Conservation (phyloP, 345 rosid genomes). For the Eucalyptus regnans region DNA sequence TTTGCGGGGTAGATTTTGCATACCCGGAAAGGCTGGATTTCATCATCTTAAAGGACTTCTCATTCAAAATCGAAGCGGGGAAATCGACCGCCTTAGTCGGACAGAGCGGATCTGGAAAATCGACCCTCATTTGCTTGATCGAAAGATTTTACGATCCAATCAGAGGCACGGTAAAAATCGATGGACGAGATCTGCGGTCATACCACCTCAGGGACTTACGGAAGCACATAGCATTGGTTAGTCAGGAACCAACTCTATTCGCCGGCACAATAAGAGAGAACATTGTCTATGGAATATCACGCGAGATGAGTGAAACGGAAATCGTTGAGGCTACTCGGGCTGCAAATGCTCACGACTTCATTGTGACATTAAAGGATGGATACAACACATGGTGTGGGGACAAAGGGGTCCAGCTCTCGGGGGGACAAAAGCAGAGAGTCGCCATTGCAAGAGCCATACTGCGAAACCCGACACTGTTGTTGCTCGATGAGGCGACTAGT, state of each 20-base stretch:
- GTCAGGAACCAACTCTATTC: conserved; percentile 62
- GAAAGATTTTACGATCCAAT: conserved; percentile 57
- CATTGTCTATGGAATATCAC: conserved; percentile 29
- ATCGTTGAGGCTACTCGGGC: conserved; percentile 35
- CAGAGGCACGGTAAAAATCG: conserved; percentile 33
- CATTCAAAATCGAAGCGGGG: conserved; percentile 32
- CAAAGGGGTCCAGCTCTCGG: conserved; percentile 51
- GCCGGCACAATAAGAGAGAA: conserved; percentile 52
- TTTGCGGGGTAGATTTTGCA: conserved; percentile 34
- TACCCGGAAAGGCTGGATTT: conserved; percentile 47
- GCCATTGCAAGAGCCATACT: conserved; percentile 57
- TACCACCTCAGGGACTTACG: conserved; percentile 43
- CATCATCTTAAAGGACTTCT: conserved; percentile 34
- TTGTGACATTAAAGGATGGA: conserved; percentile 30
- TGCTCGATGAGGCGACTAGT: conserved; percentile 61
- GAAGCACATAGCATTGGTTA: conserved; percentile 54
- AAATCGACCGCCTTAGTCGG: conserved; percentile 75
- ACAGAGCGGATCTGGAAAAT: conserved; percentile 70
- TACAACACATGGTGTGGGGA: conserved; percentile 53
- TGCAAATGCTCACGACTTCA: conserved; percentile 65
- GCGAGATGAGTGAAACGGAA: conserved; percentile 24
- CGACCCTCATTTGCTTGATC: conserved; percentile 50
- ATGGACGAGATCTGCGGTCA: conserved; percentile 28
- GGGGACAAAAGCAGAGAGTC: conserved; percentile 66
- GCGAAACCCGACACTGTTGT: conserved; percentile 32